Evolutionary conservation across 495 filamentous ascomycete species (phyloP).

Genomic region (Hypomontagnella monticulosa): DNA sequence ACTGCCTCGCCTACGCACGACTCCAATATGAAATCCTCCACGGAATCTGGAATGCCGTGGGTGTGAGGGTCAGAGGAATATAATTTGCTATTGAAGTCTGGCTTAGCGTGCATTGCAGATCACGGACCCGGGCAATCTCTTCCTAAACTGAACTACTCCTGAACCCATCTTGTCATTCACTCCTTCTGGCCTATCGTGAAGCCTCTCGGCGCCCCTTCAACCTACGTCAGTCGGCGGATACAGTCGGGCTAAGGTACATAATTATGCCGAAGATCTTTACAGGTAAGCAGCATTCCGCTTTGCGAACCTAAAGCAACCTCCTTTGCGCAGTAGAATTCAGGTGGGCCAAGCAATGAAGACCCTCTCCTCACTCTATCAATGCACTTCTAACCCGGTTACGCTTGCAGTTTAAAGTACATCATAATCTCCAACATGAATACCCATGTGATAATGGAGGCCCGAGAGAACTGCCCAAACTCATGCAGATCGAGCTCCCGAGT

Average conservation of each 20-base stretch:
- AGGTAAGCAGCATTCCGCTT: slow-evolving; percentile 4
- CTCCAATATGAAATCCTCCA: slow-evolving; percentile 28
- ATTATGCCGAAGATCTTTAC: slow-evolving; percentile 19
- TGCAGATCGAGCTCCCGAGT: slow-evolving; percentile 26
- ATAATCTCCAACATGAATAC: slow-evolving; percentile 14
- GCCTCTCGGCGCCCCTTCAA: slow-evolving; percentile 26
- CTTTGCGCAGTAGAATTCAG: slow-evolving; percentile 3
- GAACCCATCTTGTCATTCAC: slow-evolving; percentile 23
- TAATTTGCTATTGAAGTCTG: slow-evolving; percentile 16
- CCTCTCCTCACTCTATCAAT: slow-evolving; percentile 15
- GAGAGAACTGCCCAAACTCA: slow-evolving; percentile 9
- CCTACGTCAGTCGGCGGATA: slow-evolving; percentile 40
- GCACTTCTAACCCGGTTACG: slow-evolving; percentile 12
- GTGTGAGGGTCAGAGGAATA: slow-evolving; percentile 5
- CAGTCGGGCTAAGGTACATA: slow-evolving; percentile 18
- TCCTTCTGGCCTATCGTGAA: slow-evolving; percentile 36
- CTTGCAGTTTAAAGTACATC: slow-evolving; percentile 20
- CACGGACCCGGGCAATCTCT: slow-evolving; percentile 33
- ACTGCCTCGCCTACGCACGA: slow-evolving; percentile 13
- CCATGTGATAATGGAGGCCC: slow-evolving; percentile 17
- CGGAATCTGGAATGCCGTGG: background rate
- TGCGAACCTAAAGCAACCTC: slow-evolving; percentile 2
- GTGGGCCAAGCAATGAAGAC: slow-evolving; percentile 12
- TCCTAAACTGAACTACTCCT: slow-evolving; percentile 27
- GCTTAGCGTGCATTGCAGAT: slow-evolving; percentile 37